These are phyloP conservation scores for Helenozyma baotianmanensis DNA, from an alignment of 805 yeast genomes.

Conservation along the genomic window DNA sequence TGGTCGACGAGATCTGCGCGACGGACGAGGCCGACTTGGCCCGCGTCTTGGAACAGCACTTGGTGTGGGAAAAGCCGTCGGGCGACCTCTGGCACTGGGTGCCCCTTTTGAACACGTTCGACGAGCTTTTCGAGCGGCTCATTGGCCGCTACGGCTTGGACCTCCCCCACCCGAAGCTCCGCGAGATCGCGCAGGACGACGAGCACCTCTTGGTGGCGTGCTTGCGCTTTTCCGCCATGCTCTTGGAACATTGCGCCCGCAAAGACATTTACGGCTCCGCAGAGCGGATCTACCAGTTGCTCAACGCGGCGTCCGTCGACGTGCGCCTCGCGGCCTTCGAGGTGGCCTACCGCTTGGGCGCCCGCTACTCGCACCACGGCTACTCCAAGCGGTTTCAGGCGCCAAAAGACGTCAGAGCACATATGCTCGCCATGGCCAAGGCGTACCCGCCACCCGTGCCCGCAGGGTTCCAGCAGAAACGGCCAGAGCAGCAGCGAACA, in stretches of 20 bases:
- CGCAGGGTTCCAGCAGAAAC: constrained; percentile 31
- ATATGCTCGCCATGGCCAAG: constrained; percentile 50
- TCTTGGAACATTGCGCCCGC: constrained; percentile 67
- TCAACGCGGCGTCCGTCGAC: constrained; percentile 55
- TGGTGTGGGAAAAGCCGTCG: constrained; percentile 57
- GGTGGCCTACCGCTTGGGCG: constrained; percentile 56
- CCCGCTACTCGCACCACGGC: constrained; percentile 46
- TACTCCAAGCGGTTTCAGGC: constrained; percentile 37
- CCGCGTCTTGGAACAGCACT: constrained; percentile 28
- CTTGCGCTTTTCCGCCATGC: constrained; percentile 54
- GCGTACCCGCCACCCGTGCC: constrained; percentile 48
- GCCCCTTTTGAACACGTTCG: constrained; percentile 70
- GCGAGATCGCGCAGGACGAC: constrained; percentile 43
- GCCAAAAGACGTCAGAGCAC: constrained; percentile 40
- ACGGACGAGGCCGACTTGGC: constrained; percentile 34
- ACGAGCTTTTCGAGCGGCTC: constrained; percentile 52
- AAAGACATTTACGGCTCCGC: constrained; percentile 64
- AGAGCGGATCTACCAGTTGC: constrained; percentile 53
- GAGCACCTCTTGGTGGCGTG: constrained; percentile 45
- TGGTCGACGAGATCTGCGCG: constrained; percentile 38
- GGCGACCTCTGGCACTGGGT: constrained; percentile 77
- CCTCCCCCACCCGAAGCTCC: constrained; percentile 43
- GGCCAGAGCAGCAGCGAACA: constrained; percentile 7
- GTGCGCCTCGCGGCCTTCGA: constrained; percentile 59
- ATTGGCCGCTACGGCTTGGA: constrained; percentile 52